These are phyloP conservation scores for Neonectria hederae DNA, from an alignment of 2,329 filamentous ascomycete genomes.

Conservation along the genomic window DNA sequence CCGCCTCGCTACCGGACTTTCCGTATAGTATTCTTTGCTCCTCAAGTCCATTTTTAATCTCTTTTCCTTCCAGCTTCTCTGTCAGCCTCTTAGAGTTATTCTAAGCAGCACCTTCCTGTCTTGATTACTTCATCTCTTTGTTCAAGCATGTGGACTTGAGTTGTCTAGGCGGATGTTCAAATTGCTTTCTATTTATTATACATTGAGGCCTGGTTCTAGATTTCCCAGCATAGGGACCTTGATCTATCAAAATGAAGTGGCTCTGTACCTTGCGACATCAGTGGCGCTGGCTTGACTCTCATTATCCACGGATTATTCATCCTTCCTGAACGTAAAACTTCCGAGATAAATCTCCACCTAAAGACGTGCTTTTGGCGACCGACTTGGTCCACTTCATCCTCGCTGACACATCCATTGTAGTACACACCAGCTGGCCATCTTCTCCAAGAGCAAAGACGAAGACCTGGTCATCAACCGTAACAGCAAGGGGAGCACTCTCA, in stretches of 20 bases:
- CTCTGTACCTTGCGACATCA: too few relatives aligned
- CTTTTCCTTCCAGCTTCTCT: too few relatives aligned
- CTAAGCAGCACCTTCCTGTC: too few relatives aligned
- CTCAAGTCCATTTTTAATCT: too few relatives aligned
- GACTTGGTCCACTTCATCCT: neutral
- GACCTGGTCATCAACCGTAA: neutral
- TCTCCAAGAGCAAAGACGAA: neutral
- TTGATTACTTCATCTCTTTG: too few relatives aligned
- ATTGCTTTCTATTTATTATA: neutral
- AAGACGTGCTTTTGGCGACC: neutral
- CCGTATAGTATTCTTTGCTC: too few relatives aligned
- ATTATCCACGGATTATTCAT: neutral
- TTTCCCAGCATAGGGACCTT: too few relatives aligned
- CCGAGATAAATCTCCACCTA: neutral
- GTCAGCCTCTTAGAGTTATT: too few relatives aligned
- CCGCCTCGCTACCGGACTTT: too few relatives aligned
- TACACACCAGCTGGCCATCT: neutral
- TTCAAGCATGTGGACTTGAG: too few relatives aligned
- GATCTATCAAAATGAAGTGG: too few relatives aligned
- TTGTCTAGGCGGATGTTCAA: too few relatives aligned
- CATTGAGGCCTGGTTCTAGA: neutral
- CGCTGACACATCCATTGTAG: neutral
- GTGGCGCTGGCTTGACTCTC: neutral
- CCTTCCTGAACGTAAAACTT: neutral
- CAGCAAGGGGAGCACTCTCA: neutral